These are phyloP conservation scores for Verbena officinalis DNA, from an alignment of 257 asterid genomes.

Conservation along the genomic window DNA sequence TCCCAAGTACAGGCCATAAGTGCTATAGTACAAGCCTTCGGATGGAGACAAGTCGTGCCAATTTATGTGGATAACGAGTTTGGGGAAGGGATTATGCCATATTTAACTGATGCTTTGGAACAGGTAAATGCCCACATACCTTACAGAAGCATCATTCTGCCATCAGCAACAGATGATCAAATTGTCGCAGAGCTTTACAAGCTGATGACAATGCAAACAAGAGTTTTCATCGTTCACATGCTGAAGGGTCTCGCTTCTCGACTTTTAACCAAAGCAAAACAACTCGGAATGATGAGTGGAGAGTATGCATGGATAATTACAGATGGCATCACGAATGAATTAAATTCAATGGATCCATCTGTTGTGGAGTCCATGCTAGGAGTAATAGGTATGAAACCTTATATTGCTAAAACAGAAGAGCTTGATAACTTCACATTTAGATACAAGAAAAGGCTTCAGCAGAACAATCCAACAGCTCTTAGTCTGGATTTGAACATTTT, in stretches of 20 bases:
- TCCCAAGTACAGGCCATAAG: slow-evolving; percentile 48
- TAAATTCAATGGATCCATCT: slow-evolving; percentile 29
- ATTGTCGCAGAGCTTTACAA: slow-evolving; percentile 45
- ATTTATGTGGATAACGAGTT: slow-evolving; percentile 51
- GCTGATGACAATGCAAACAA: slow-evolving; percentile 53
- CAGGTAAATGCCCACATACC: slow-evolving; percentile 36
- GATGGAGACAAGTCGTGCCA: slow-evolving; percentile 57
- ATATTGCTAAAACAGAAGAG: slow-evolving; percentile 33
- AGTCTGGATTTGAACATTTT: slow-evolving; percentile 30
- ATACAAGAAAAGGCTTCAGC: slow-evolving; percentile 36
- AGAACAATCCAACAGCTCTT: slow-evolving; percentile 18
- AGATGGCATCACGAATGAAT: slow-evolving; percentile 41
- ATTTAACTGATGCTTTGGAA: slow-evolving; percentile 44
- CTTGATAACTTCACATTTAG: slow-evolving; percentile 32
- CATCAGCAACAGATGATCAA: slow-evolving; percentile 45
- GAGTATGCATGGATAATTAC: slow-evolving; percentile 57
- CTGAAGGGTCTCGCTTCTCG: slow-evolving; percentile 36
- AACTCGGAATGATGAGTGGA: slow-evolving; percentile 50
- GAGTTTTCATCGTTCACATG: slow-evolving; percentile 59
- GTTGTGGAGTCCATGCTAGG: slow-evolving; percentile 54
- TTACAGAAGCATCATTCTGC: slow-evolving; percentile 46
- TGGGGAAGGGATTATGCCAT: slow-evolving; percentile 57
- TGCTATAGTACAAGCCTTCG: slow-evolving; percentile 45
- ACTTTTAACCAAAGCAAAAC: slow-evolving; percentile 37
- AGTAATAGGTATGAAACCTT: slow-evolving; percentile 54